A percentile compares a stretch with the other conserved stretches of the same genome.
These are phyloP conservation scores for Gonium pectorale DNA, from an alignment of 139 green algal species.

Conservation along the genomic window DNA sequence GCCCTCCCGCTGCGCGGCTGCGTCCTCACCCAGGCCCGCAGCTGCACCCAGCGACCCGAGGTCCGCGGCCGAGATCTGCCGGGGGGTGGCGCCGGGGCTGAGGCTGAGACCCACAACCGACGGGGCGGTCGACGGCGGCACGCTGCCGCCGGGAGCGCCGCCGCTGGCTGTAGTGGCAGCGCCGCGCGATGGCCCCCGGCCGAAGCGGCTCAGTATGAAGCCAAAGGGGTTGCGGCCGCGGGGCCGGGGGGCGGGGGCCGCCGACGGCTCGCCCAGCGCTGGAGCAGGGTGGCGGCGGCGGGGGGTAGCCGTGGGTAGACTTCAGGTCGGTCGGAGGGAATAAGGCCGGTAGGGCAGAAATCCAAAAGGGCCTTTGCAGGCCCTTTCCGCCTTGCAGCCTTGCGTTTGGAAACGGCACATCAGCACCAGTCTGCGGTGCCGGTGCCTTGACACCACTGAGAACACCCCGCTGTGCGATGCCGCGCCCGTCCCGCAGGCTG, in stretches of 20 bases:
- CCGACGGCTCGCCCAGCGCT: background rate
- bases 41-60: background rate
- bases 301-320: too few relatives aligned
- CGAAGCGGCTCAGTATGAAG: conserved; percentile 33
- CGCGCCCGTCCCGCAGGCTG: too few relatives aligned
- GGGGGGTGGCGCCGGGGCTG: background rate
- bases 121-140: background rate
- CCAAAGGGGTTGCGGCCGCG: conserved; percentile 30
- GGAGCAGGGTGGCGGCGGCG: too few relatives aligned
- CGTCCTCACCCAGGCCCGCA: background rate
- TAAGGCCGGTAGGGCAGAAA: too few relatives aligned
- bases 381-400: too few relatives aligned
- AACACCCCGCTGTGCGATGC: too few relatives aligned
- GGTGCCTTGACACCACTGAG: too few relatives aligned
- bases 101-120: background rate
- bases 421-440: too few relatives aligned
- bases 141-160: background rate
- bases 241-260: background rate
- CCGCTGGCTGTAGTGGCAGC: background rate
- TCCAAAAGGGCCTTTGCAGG: too few relatives aligned
- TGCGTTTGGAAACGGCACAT: too few relatives aligned
- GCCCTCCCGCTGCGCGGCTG: background rate
- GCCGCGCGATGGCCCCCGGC: background rate
- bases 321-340: too few relatives aligned
- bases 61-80: background rate